Base-by-base conservation (phyloP, 2,329 filamentous ascomycete species). In the Plectosphaerella plurivora region DNA sequence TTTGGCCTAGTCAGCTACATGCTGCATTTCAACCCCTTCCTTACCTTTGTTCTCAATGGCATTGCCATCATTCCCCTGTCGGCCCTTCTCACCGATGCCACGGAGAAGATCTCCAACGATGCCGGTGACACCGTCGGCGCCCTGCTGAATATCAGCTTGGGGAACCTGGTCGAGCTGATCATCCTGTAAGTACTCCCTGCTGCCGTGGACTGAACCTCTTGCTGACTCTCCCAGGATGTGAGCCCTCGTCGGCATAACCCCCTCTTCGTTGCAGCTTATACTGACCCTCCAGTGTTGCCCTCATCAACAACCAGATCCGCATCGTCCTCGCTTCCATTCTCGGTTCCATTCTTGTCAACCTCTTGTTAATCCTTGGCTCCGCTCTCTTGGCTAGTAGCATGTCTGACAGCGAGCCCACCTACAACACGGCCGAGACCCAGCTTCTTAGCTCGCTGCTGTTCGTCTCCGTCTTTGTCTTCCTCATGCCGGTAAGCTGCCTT, bases 281-380 rank as follows among this genome's bases (percentile, higher is more conserved):
- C 41, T 44, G 18, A 44, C 41, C 18, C 16, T 37, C 3, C 22
- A 61, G 83, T 57, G 84, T 74, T 48, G 72, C 73, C 1, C 60
- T 75, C 35, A 64, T 66, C 45, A 73, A 75, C 66, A 75, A 88
- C 63, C 84, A 91, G 63, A 87, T 91, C 47, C 77, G 82, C 25
- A 87, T 91, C 54, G 88, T 91, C 16, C 87, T 91, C 65, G 87
- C 88, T 7, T 89, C 88, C 0, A 74, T 91, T 41, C 74, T 91
- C 15, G 88, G 88, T 18, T 91, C 87, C 1, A 88, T 91, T 52
- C 72, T 91, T n/a, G 85, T 88, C 51, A 91, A 91, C 61, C 67
- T 91, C 46, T 73, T 91, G 4, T 74, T 90, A 41, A 90, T 91
- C 58, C 73, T 91, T 47, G 88, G 88, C 55, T 89, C 89, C 80